Evolutionary conservation across 345 rosid genomes (phyloP).

Genomic region (Linum trigynum): DNA sequence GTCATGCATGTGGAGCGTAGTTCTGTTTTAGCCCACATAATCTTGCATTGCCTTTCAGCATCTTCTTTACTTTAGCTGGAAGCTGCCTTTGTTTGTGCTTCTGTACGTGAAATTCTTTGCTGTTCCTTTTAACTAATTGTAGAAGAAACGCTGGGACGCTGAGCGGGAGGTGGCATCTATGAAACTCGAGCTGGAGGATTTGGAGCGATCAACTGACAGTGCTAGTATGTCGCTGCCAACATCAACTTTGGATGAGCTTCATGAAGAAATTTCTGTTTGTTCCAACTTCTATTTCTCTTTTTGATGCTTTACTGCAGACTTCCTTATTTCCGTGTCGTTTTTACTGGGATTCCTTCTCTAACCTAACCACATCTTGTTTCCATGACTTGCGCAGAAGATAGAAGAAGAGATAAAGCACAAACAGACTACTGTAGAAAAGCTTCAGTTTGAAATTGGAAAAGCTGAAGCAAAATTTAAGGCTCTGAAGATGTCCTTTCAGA

Average conservation of each 20-base stretch:
- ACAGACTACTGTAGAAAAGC: slow-evolving; percentile 37
- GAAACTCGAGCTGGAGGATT: slow-evolving; percentile 50
- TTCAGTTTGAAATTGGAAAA: slow-evolving; percentile 33
- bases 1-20: too few relatives aligned
- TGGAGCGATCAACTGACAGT: slow-evolving; percentile 38
- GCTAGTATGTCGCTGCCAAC: slow-evolving; percentile 35
- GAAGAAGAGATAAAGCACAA: slow-evolving; percentile 46
- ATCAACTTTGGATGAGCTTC: slow-evolving; percentile 68
- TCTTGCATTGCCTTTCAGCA: too few relatives aligned
- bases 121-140: slow-evolving; percentile 16
- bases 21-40: too few relatives aligned
- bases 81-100: background rate
- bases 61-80: background rate
- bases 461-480: slow-evolving; percentile 50
- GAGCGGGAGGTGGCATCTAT: slow-evolving; percentile 41
- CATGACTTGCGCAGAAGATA: slow-evolving; percentile 28
- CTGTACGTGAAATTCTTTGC: background rate
- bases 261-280: slow-evolving; percentile 71
- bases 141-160: slow-evolving; percentile 46
- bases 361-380: slow-evolving; percentile 13
- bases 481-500: slow-evolving; percentile 48
- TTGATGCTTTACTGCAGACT: background rate
- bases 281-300: slow-evolving; percentile 1
- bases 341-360: background rate
- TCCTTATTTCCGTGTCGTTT: background rate